These are phyloP conservation scores for Sclerotinia borealis DNA, from an alignment of 2,329 filamentous ascomycete genomes.

Conservation along the genomic window DNA sequence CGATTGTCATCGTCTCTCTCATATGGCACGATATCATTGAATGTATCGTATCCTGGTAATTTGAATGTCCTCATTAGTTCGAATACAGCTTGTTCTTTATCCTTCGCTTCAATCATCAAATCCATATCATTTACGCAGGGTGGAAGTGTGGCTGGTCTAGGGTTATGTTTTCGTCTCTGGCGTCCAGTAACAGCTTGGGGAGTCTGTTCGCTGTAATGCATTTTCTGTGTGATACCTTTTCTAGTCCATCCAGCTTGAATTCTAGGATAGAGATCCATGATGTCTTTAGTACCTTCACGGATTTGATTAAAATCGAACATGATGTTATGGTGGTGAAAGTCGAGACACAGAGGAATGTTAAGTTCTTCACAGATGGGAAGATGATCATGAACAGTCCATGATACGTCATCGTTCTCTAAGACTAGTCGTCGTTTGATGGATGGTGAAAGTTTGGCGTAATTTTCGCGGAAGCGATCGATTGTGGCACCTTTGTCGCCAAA, in stretches of 20 bases:
- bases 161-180: constrained; percentile 78
- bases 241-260: constrained; percentile 79
- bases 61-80: constrained; percentile 86
- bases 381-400: constrained; percentile 87
- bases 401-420: constrained; percentile 90
- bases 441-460: constrained; percentile 51
- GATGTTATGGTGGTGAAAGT: constrained; percentile 96
- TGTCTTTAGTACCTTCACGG: constrained; percentile 79
- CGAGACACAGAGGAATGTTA: constrained; percentile 87
- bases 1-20: constrained; percentile 71
- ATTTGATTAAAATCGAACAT: constrained; percentile 68
- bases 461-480: constrained; percentile 48
- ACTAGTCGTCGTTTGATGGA: constrained; percentile 76
- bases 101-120: constrained; percentile 98
- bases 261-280: constrained; percentile 65
- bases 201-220: constrained; percentile 88
- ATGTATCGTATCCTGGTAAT: constrained; percentile 68
- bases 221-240: constrained; percentile 86
- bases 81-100: constrained; percentile 95
- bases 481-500: constrained; percentile 66
- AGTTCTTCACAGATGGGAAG: constrained; percentile 86
- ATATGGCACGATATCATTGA: constrained; percentile 74
- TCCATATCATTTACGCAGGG: constrained; percentile 82
- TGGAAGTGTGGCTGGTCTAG: constrained; percentile 71
- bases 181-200: constrained; percentile 69